Conservation (phyloP, 2,329 filamentous ascomycete genomes). For the Hymenoscyphus infarciens region DNA sequence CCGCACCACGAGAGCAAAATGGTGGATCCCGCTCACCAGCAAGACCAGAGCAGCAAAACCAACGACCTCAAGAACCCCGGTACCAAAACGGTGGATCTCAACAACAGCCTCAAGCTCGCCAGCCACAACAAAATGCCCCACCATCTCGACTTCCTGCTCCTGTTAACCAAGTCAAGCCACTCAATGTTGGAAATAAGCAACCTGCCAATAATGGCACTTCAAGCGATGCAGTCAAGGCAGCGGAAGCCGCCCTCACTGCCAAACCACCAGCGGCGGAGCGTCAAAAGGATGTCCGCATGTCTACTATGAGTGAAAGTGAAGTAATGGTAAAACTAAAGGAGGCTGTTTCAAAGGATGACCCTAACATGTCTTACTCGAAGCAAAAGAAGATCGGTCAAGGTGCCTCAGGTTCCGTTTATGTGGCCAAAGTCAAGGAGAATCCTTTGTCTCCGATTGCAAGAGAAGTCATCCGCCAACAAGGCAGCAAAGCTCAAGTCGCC, state of each 20-base stretch:
- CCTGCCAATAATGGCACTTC: conserved; percentile 41
- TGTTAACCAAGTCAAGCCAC: conserved; percentile 59
- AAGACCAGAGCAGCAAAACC: conserved; percentile 43
- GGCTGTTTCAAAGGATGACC: conserved; percentile 93
- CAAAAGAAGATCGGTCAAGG: conserved; percentile 99
- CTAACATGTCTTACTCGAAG: conserved; percentile 93
- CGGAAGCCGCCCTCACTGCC: conserved; percentile 82
- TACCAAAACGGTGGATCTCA: conserved; percentile 42
- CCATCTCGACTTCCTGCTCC: conserved; percentile 55
- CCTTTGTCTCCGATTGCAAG: conserved; percentile 78
- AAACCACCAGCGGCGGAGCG: conserved; percentile 70
- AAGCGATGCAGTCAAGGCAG: conserved; percentile 75
- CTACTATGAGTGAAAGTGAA: conserved; percentile 93
- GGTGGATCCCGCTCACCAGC: conserved; percentile 34
- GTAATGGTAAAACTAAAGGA: conserved; percentile 95
- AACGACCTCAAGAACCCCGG: conserved; percentile 31
- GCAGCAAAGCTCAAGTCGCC: conserved; percentile 81
- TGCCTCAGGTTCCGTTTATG: conserved; percentile 95
- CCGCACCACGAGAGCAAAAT: conserved; percentile 39
- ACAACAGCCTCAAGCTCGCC: conserved; percentile 37
- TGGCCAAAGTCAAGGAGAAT: conserved; percentile 88
- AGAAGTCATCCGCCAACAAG: conserved; percentile 74
- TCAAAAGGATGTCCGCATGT: conserved; percentile 95
- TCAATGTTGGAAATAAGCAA: conserved; percentile 72
- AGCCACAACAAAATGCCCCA: conserved; percentile 44